Evolutionary conservation across 176 grass and related monocot species (phyloP).

Genomic region (Triticum timopheevii): DNA sequence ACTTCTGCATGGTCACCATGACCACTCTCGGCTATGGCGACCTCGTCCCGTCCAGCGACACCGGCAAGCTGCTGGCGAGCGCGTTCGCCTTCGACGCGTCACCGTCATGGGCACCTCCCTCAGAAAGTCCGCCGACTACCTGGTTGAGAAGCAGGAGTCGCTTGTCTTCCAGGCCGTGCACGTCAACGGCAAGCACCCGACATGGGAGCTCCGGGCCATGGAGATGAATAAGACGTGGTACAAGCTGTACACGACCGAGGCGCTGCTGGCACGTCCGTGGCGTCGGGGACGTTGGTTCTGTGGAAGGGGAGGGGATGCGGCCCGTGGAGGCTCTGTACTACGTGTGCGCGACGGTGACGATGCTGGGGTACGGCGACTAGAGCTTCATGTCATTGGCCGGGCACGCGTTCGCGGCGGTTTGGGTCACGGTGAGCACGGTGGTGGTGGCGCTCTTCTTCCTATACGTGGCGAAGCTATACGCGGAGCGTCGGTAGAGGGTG

Average conservation of each 20-base stretch:
- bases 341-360: conserved; percentile 66
- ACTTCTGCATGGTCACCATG: conserved; percentile 90
- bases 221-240: conserved; percentile 41
- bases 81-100: conserved; percentile 50
- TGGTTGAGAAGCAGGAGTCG: conserved; percentile 70
- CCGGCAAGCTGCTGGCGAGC: conserved; percentile 51
- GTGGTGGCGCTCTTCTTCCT: conserved; percentile 71
- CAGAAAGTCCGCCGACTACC: conserved; percentile 54
- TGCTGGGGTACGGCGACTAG: conserved; percentile 66
- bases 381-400: conserved; percentile 48
- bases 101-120: conserved; percentile 53
- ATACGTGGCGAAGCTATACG: conserved; percentile 52
- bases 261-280: conserved; percentile 36
- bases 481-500: conserved; percentile 44
- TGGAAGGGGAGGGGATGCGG: conserved; percentile 41
- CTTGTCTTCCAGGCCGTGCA: conserved; percentile 26
- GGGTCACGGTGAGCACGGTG: conserved; percentile 64
- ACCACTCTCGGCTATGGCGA: conserved; percentile 99
- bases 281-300: conserved; percentile 34
- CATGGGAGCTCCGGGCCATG: conserved; percentile 43
- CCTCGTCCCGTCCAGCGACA: conserved; percentile 45
- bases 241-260: conserved; percentile 37
- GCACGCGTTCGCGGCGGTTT: conserved; percentile 50
- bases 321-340: conserved; percentile 56
- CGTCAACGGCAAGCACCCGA: conserved; percentile 14